Base-by-base conservation (phyloP, 2,329 filamentous ascomycete species). In the Fusarium nelsonii region DNA sequence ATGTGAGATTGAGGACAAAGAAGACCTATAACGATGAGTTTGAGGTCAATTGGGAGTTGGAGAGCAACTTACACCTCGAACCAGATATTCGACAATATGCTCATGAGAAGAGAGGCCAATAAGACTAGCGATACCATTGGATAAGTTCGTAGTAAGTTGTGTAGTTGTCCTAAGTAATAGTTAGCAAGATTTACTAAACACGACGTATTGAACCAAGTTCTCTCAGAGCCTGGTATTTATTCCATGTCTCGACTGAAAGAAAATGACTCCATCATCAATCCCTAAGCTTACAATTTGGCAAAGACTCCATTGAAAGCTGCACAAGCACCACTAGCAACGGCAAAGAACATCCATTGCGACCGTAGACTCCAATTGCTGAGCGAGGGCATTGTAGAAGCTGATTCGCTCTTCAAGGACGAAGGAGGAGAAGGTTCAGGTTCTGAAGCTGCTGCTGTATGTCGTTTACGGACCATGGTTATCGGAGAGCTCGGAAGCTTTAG, bases 231-330 rank as follows among this genome's bases (percentile, higher is more conserved):
- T 28, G 10, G 10, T 10, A 39, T 20, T 3, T 8, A 10, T 15
- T 18, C 16, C 18, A 26, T 11, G 18, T 50, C 20, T 23, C 8
- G 40, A 28, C 40, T 43, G 14, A n/a, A 37, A 37, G 9, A 11
- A 65, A 30, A 20, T 9, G 40, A 12, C 14, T n/a, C 16, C 10
- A 30, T 18, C 18, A 30, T 2, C 26, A 30, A 45, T 30, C 11
- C 23, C 23, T 26, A 30, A 30, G 20, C 88, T 74, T 81, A 92
- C 90, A 96, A 82, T 80, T 95, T 96, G 1, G 92, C 92, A 82
- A 95, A 94, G 7, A 92, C 90, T 62, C 92, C 92, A 73, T 96
- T 96, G 71, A 92, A 90, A 23, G 92, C 91, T 33, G 92, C 92
- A 74, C 91, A 94, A 54, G 87, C 89, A 65, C 92, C 92, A 75